Conservation (phyloP, 192 early-diverging fungal genomes). For the Cetraspora pellucida region DNA sequence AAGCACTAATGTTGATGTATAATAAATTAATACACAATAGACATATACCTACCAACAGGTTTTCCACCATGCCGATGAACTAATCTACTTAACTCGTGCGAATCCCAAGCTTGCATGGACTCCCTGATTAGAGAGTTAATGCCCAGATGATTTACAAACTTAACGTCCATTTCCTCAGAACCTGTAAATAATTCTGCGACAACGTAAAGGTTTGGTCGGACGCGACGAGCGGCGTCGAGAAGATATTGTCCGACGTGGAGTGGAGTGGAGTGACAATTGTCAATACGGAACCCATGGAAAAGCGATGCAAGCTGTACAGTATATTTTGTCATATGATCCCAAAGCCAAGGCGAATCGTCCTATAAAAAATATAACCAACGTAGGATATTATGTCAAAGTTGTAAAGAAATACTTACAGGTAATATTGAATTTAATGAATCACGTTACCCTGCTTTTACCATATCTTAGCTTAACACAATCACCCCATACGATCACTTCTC, state of each 20-base stretch:
- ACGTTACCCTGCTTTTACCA: constrained; percentile 64
- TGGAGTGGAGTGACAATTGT: constrained; percentile 99
- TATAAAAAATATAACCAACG: constrained; percentile 21
- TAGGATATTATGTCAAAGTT: not conserved
- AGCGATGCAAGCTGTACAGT: constrained; percentile 83
- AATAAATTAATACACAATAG: constrained; percentile 23
- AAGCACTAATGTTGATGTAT: not conserved
- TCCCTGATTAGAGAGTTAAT: constrained; percentile 97
- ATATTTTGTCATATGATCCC: constrained; percentile 90
- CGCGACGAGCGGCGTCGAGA: constrained; percentile 81
- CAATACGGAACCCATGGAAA: constrained; percentile 97
- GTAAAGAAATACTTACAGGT: not conserved
- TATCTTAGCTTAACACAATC: constrained; percentile 99
- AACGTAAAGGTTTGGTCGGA: constrained; percentile 92
- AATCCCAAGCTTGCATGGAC: constrained; percentile 97
- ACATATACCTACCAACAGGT: constrained; percentile 67
- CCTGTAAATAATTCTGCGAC: constrained; percentile 99
- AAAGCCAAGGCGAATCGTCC: constrained; percentile 93
- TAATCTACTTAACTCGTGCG: constrained; percentile 85
- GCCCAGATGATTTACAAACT: constrained; percentile 90
- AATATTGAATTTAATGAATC: not conserved
- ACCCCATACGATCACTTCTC: constrained; percentile 98
- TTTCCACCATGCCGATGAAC: constrained; percentile 91
- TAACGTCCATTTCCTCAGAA: constrained; percentile 88
- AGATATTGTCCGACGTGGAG: constrained; percentile 92